Conservation (phyloP, 139 green algal species). For the Chlamydomonas eustigma region DNA sequence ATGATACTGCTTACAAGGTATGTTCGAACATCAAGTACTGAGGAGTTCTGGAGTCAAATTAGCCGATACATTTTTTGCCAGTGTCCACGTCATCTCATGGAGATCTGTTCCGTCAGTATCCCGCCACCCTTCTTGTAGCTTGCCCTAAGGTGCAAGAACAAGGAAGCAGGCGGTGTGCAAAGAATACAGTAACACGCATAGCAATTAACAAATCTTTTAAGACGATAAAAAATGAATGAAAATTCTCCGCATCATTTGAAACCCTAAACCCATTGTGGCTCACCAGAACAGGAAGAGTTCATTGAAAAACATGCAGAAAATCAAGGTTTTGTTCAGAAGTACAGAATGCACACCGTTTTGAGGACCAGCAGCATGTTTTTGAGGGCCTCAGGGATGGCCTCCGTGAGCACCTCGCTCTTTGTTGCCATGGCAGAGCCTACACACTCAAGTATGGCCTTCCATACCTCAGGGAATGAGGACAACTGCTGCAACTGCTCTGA, state of each 20-base stretch:
- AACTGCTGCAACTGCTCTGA: slow-evolving; percentile 9
- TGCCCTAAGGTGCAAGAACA: slow-evolving; percentile 8
- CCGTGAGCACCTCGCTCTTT: slow-evolving; percentile 10
- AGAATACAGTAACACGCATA: too few relatives aligned
- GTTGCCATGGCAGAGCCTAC: neutral
- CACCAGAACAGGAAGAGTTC: too few relatives aligned
- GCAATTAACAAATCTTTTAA: too few relatives aligned
- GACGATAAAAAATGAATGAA: too few relatives aligned
- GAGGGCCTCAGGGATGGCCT: slow-evolving; percentile 39
- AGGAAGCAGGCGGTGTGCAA: too few relatives aligned
- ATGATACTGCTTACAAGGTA: too few relatives aligned
- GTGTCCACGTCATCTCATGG: slow-evolving; percentile 3
- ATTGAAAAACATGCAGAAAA: too few relatives aligned
- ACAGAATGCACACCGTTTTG: too few relatives aligned
- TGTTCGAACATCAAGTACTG: neutral
- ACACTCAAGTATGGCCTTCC: slow-evolving; percentile 9
- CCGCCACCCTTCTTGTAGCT: neutral
- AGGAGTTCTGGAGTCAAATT: slow-evolving; percentile 5
- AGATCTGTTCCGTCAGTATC: slow-evolving; percentile 13
- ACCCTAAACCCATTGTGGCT: too few relatives aligned
- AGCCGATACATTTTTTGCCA: neutral
- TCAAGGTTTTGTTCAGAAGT: too few relatives aligned
- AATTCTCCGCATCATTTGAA: too few relatives aligned
- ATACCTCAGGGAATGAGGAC: neutral
- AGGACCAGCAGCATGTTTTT: slow-evolving; percentile 98